Percentiles rank a stretch among this genome's conserved stretches.
Conservation (phyloP, 129 eudicot genomes). For the Helichrysum umbraculigerum region DNA sequence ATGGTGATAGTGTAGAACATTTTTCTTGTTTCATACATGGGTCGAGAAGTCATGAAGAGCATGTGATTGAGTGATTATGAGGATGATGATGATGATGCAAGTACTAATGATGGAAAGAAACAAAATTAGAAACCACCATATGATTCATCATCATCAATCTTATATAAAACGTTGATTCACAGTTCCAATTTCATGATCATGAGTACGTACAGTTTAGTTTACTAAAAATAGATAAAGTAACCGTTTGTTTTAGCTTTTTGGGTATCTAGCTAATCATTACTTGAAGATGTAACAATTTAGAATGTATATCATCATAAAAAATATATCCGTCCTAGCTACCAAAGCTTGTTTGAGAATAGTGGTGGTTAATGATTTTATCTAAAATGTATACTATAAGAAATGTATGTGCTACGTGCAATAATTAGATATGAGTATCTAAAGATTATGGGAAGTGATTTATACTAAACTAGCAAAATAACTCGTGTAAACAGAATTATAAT, state of each 20-base stretch:
- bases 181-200: slow-evolving; percentile 17
- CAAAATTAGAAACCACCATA: slow-evolving; percentile 7
- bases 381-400: neutral
- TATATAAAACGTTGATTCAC: slow-evolving; percentile 12
- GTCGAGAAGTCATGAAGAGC: neutral
- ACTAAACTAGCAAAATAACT: too few species aligned
- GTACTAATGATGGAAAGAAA: slow-evolving; percentile 6
- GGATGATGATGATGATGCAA: slow-evolving; percentile 20
- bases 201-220: neutral
- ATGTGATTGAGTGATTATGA: slow-evolving; percentile 1
- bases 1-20: neutral
- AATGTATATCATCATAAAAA: neutral
- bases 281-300: neutral
- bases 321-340: too few species aligned
- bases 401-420: too few species aligned
- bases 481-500: too few species aligned
- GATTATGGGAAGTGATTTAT: too few species aligned
- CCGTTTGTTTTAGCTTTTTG: slow-evolving; percentile 6
- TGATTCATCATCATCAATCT: neutral
- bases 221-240: slow-evolving; percentile 21
- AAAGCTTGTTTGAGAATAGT: slow-evolving; percentile 13
- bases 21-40: neutral
- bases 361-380: neutral
- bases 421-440: too few species aligned
- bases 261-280: slow-evolving; percentile 16